Evolutionary conservation across 192 early-diverging fungal species (phyloP), one percentile per base, ranked within the genome.

Genomic region (Backusella parvicylindrica): DNA sequence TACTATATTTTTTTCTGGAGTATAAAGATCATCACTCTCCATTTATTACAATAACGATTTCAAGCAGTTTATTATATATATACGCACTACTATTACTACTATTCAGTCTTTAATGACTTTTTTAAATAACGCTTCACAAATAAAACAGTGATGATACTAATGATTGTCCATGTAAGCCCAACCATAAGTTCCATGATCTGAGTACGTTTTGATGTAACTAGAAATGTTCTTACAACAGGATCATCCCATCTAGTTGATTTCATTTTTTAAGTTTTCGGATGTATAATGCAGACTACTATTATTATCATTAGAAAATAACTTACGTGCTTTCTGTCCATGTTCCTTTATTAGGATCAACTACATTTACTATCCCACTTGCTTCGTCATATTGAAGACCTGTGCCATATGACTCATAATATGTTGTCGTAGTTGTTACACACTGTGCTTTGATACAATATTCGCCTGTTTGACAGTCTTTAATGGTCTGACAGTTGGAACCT

Each of bases 271-370:
- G 18, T 60, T 31, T 13, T 32, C 12, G 40, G 8, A 26, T 9
- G 28, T 4, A 23, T 23, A 16, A 30, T 33, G 1, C 21, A 26
- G 6, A 68, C 7, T 60, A 38, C 28, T 50, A 41, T 33, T 35
- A 18, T 32, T 15, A 8, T 8, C 6, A 26, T 47, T 43, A 50
- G 28, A 76, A 23, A 21, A 66, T 13, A 23, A 85, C 87, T 75
- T 89, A 87, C 87, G 79, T 83, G 78, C 84, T 84, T 67, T 87
- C 86, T 5, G 83, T 80, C 84, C 83, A 89, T 12, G 83, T 80
- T 7, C 79, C 76, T 64, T 85, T 82, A 18, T 81, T 81, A 4
- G 78, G 70, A 70, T 89, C 81, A 11, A 74, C 80, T 16, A 89
- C 83, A 33, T 41, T 73, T 26, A 77, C 76, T 4, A 50, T 23